Conservation (phyloP, 441 rosid genomes). For the Croton setiger region DNA sequence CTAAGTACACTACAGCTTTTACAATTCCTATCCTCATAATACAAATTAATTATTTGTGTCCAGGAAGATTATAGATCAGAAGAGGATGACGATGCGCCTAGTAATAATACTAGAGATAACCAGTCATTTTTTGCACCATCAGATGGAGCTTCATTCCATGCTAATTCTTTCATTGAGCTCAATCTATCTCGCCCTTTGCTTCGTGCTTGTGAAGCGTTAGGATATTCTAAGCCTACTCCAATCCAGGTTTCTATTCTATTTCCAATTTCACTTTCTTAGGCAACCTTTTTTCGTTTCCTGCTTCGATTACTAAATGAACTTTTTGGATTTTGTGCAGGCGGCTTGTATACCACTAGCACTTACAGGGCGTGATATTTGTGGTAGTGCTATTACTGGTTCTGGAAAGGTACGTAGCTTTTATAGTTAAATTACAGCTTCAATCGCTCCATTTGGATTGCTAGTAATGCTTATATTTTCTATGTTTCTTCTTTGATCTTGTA, state of each 20-base stretch:
- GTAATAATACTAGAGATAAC: conserved; percentile 31
- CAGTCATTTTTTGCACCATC: conserved; percentile 58
- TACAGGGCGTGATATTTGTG: conserved; percentile 90
- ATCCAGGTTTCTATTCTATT: conserved; percentile 57
- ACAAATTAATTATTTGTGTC: background rate
- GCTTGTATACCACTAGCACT: conserved; percentile 88
- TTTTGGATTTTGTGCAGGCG: conserved; percentile 42
- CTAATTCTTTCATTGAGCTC: conserved; percentile 71
- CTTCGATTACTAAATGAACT: background rate
- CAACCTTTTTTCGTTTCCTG: background rate
- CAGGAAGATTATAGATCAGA: conserved; percentile 68
- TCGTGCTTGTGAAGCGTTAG: conserved; percentile 87
- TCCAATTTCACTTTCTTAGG: background rate
- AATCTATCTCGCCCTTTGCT: conserved; percentile 91
- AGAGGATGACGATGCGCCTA: conserved; percentile 41
- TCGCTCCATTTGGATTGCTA: background rate
- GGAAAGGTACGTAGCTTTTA: conserved; percentile 58
- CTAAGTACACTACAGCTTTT: background rate
- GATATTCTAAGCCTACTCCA: conserved; percentile 86
- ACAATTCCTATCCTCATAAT: background rate
- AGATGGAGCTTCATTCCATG: conserved; percentile 79
- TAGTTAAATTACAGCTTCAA: background rate
- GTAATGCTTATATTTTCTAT: conserved; percentile 5
- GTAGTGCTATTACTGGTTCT: conserved; percentile 95
- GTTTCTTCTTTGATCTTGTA: conserved; percentile 20